Base-by-base conservation (phyloP, 495 filamentous ascomycete species). In the Neurospora africana region DNA sequence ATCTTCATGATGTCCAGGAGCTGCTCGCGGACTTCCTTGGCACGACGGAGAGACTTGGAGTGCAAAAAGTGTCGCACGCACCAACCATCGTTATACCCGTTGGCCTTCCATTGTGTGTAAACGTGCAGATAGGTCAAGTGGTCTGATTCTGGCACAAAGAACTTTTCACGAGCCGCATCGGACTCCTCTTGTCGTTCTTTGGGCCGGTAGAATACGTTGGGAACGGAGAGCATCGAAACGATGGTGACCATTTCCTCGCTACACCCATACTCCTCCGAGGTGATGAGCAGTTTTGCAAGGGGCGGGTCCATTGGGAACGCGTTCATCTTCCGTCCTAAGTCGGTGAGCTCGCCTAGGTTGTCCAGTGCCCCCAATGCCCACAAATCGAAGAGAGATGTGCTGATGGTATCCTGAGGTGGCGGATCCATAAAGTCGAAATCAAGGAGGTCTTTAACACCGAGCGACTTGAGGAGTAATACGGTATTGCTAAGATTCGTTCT, bases 391-490 rank as follows among this genome's bases (percentile, higher is more conserved):
- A 99, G 87, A 1, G 93, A 97, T 0, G 96, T 99, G 10, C 93
- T 93, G 76, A 99, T 99, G 6, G 94, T 97, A 74, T 99, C 96
- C 81, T 99, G 96, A 0, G 96, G 95, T 8, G 96, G 96, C 0
- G 96, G 95, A 75, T 99, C 96, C 94, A 99, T 97, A 76, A 99
- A 99, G 78, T 98, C 94, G 76, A 99, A 99, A 76, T 99, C 96
- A 3, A 99, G 84, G 21, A 99, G 85, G 75, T 99, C 94, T 78
- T 91, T 94, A 36, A 99, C 95, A 3, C 95, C 95, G 9, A 99
- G 84, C 2, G 93, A 97, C 78, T 99, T 99, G 68, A 99, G 85
- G 11, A 99, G 86, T 15, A 99, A 85, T 3, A 98, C 94, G 0
- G 94, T 99, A 75, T 98, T 98, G 76, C 91, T 90, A 17, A 99